A percentile compares a stretch with the other conserved stretches of the same genome.
These are phyloP conservation scores for Hymenoscyphus fructigenus DNA, from an alignment of 2,329 filamentous ascomycete species.

Conservation along the genomic window DNA sequence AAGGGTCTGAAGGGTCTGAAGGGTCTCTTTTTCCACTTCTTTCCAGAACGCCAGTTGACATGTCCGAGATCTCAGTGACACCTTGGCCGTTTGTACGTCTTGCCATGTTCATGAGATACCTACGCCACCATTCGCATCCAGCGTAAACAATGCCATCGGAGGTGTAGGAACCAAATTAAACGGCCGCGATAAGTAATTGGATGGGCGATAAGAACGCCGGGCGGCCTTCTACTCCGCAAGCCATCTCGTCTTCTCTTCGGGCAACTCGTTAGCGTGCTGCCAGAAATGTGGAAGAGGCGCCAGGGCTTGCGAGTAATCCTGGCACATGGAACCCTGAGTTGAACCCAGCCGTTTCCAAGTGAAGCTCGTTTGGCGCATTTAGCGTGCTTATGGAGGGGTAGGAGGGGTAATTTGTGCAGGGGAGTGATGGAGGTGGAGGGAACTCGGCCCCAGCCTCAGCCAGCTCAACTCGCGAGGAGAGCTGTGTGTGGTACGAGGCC, in stretches of 20 bases:
- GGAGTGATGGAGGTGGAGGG: too few species aligned
- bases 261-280: constrained; percentile 9
- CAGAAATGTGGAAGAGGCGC: not conserved
- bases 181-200: constrained; percentile 13
- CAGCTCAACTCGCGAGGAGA: not conserved
- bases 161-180: not conserved
- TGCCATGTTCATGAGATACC: not conserved
- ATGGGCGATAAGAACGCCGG: constrained; percentile 8
- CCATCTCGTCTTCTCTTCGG: constrained; percentile 20
- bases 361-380: constrained; percentile 13
- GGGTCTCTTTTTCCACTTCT: not conserved
- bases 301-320: not conserved
- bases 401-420: constrained; percentile 13
- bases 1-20: too few species aligned
- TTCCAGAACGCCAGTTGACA: not conserved
- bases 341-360: constrained; percentile 2
- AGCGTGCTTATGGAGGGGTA: constrained; percentile 14
- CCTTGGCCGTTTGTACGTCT: not conserved
- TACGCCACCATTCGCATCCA: not conserved
- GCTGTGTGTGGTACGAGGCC: constrained; percentile 10
- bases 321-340: not conserved
- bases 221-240: not conserved
- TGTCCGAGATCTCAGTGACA: not conserved
- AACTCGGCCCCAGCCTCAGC: not conserved
- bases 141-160: not conserved